Conservation (phyloP, 495 filamentous ascomycete genomes). For the Hypoxylon intermedium region DNA sequence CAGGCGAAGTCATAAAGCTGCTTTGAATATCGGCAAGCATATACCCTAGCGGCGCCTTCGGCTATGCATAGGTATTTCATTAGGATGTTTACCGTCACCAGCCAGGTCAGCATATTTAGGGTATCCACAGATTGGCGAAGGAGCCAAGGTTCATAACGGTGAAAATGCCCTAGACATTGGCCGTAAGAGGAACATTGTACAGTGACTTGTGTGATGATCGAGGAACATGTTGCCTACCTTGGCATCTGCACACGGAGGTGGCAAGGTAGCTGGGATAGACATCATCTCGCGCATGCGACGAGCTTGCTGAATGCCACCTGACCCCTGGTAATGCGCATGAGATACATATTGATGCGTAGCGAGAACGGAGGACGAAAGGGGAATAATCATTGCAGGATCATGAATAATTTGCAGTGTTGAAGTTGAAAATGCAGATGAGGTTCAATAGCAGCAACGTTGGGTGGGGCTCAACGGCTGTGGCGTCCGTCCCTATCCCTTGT, state of each 20-base stretch:
- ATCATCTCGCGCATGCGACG: slow-evolving; percentile 21
- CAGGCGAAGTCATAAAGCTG: slow-evolving; percentile 1
- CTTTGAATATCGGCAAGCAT: slow-evolving; percentile 10
- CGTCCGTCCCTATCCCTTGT: slow-evolving; percentile 18
- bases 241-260: too few relatives aligned
- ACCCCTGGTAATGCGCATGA: slow-evolving; percentile 12
- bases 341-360: slow-evolving; percentile 5
- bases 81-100: slow-evolving; percentile 11
- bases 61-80: slow-evolving; percentile 6
- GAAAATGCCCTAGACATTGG: background rate
- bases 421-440: slow-evolving; percentile 14
- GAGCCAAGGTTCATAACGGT: slow-evolving; percentile 15
- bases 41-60: slow-evolving; percentile 11
- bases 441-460: background rate
- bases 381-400: slow-evolving; percentile 6
- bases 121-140: slow-evolving; percentile 35
- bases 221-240: slow-evolving; percentile 34
- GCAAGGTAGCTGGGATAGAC: slow-evolving; percentile 25
- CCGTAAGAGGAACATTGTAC: slow-evolving; percentile 28
- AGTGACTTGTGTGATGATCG: slow-evolving; percentile 28
- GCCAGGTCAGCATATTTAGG: background rate
- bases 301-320: slow-evolving; percentile 12
- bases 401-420: too few relatives aligned
- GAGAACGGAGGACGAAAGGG: slow-evolving; percentile 18
- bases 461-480: slow-evolving; percentile 26